Conservation (phyloP, 129 eudicot species). For the Flaveria bidentis region DNA sequence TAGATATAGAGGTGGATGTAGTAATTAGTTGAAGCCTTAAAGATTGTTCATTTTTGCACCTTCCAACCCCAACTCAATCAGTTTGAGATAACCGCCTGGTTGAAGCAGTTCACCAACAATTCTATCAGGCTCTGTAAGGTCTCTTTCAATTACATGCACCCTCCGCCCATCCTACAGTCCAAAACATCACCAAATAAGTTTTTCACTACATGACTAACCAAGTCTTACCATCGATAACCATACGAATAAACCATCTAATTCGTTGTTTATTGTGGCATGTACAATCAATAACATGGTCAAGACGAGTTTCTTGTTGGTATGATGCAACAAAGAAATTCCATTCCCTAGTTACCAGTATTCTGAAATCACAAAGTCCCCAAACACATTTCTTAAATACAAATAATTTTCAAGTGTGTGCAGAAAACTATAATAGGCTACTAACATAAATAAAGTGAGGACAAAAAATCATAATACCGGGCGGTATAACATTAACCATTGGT, state of each 20-base stretch:
- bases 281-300: constrained; percentile 2
- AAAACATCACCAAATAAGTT: constrained; percentile 18
- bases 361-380: constrained; percentile 15
- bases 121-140: constrained; percentile 72
- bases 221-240: not conserved
- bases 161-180: constrained; percentile 66
- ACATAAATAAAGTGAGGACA: not conserved
- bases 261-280: constrained; percentile 24
- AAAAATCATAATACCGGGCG: constrained; percentile 5
- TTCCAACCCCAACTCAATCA: constrained; percentile 65
- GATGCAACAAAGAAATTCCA: constrained; percentile 23
- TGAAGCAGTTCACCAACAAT: constrained; percentile 85
- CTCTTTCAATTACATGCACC: constrained; percentile 74
- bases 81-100: constrained; percentile 82
- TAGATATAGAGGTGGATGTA: constrained; percentile 4
- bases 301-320: constrained; percentile 28
- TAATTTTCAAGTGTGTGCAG: too few species aligned
- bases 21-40: constrained; percentile 2
- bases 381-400: not conserved
- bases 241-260: constrained; percentile 12
- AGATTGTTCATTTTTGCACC: constrained; percentile 37
- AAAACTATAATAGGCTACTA: not conserved
- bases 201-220: constrained; percentile 3
- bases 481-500: not conserved
- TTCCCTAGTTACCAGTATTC: constrained; percentile 4